phyloP scores from a whole-genome alignment of 768 basidiomycete genomes.

The Lactarius sanguifluus region DNA sequence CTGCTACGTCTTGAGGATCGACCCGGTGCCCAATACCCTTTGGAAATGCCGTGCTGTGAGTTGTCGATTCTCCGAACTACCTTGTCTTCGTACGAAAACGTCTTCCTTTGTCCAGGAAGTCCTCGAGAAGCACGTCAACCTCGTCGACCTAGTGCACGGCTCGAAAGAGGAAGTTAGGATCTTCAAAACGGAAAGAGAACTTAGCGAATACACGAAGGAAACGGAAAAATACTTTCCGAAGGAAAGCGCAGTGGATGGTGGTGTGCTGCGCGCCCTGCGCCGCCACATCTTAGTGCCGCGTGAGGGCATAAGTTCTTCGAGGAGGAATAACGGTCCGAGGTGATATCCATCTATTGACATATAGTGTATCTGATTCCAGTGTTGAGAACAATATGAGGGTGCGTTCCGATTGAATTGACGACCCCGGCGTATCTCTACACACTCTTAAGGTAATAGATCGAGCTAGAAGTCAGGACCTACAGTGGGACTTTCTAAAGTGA shows the following conservation, averaged over 20 bases:
- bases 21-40: slow-evolving; percentile 21
- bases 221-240: slow-evolving; percentile 34
- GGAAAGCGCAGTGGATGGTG: slow-evolving; percentile 33
- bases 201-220: slow-evolving; percentile 32
- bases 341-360: neutral
- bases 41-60: slow-evolving; percentile 10
- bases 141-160: slow-evolving; percentile 36
- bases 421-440: too few species aligned
- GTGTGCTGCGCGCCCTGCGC: slow-evolving; percentile 35
- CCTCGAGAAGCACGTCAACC: slow-evolving; percentile 33
- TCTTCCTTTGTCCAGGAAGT: slow-evolving; percentile 4
- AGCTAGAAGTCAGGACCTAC: too few species aligned
- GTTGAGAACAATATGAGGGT: neutral
- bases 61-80: neutral
- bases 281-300: slow-evolving; percentile 31
- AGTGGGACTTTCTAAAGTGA: too few species aligned
- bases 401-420: too few species aligned
- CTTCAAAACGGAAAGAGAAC: slow-evolving; percentile 31
- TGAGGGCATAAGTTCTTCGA: neutral
- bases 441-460: too few species aligned
- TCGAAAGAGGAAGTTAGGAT: slow-evolving; percentile 26
- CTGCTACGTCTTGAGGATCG: slow-evolving; percentile 26
- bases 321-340: neutral
- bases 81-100: neutral
- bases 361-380: neutral